Percentiles rank a stretch among this genome's conserved stretches.
phyloP scores from a whole-genome alignment of 352 stramenopile genomes.

The Pythium periplocum region DNA sequence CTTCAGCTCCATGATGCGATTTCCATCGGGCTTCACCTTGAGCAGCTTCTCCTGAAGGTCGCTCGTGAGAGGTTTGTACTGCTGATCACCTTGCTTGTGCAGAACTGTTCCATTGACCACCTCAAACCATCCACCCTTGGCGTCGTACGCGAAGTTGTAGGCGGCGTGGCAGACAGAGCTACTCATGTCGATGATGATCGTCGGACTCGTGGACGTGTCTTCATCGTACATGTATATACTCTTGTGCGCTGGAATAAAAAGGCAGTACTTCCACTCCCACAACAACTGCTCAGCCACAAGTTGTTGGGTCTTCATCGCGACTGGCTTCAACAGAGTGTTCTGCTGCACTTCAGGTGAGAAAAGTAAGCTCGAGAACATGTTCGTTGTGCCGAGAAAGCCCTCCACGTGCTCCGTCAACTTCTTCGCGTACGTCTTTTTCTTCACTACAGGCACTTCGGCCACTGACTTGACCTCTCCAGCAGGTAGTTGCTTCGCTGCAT shows the following conservation, averaged over 20 bases:
- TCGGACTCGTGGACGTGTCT: constrained; percentile 28
- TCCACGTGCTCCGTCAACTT: constrained; percentile 52
- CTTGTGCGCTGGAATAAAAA: constrained; percentile 45
- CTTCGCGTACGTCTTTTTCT: constrained; percentile 39
- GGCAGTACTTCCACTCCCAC: constrained; percentile 68
- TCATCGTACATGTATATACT: constrained; percentile 63
- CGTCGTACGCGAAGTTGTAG: constrained; percentile 40
- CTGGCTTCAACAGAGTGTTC: constrained; percentile 27
- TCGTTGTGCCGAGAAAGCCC: constrained; percentile 48
- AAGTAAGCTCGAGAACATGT: constrained; percentile 38
- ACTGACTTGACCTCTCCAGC: neutral
- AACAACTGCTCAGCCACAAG: constrained; percentile 32
- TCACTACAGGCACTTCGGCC: neutral
- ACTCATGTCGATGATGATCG: constrained; percentile 52
- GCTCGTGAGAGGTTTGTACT: constrained; percentile 26
- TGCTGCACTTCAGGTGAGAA: constrained; percentile 30
- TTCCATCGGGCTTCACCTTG: constrained; percentile 26
- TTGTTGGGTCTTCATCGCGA: constrained; percentile 34
- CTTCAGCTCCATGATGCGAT: constrained; percentile 51
- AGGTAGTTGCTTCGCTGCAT: neutral
- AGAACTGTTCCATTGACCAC: constrained; percentile 43
- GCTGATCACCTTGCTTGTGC: constrained; percentile 10
- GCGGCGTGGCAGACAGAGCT: constrained; percentile 31
- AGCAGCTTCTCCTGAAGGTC: constrained; percentile 31
- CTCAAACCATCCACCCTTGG: constrained; percentile 48